A percentile compares a stretch with the other conserved stretches of the same genome.
Conservation (phyloP, 495 filamentous ascomycete genomes). For the Aspergillus saccharolyticus region DNA sequence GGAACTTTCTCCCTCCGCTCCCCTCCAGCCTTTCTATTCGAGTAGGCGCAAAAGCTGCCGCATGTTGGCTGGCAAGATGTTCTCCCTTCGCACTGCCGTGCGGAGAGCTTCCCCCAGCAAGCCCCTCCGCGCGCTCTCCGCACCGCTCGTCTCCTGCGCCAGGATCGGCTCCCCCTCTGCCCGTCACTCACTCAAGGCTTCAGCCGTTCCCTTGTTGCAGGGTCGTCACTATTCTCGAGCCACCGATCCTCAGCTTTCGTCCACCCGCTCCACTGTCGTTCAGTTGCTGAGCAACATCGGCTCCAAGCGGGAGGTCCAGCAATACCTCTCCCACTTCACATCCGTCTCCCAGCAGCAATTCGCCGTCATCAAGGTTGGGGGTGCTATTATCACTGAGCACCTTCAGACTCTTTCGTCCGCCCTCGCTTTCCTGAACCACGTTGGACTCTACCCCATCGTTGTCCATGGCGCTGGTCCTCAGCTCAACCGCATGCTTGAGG, state of each 20-base stretch:
- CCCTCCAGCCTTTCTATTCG: constrained; percentile 17
- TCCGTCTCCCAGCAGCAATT: constrained; percentile 97
- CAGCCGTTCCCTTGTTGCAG: constrained; percentile 28
- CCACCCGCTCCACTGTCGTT: constrained; percentile 83
- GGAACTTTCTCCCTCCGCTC: constrained; percentile 14
- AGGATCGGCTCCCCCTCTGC: constrained; percentile 25
- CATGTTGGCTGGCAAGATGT: constrained; percentile 46
- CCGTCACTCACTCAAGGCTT: constrained; percentile 24
- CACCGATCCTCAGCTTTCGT: constrained; percentile 43
- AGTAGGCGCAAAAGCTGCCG: constrained; percentile 41
- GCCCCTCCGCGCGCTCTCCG: constrained; percentile 46
- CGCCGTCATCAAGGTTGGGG: constrained; percentile 97
- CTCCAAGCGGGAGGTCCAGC: constrained; percentile 94
- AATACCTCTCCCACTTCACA: constrained; percentile 96
- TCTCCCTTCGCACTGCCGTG: constrained; percentile 48
- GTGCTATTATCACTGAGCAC: constrained; percentile 95
- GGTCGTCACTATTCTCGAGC: constrained; percentile 44
- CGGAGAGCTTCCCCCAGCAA: constrained; percentile 45
- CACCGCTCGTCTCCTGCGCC: constrained; percentile 34
- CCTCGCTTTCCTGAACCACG: constrained; percentile 88
- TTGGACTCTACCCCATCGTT: constrained; percentile 92
- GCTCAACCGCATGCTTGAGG: constrained; percentile 88
- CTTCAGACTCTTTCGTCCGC: constrained; percentile 82
- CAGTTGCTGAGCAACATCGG: constrained; percentile 94
- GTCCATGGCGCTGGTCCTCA: constrained; percentile 96